These are phyloP conservation scores for Phlebiopsis gigantea DNA, from an alignment of 768 basidiomycete species.

Conservation along the genomic window DNA sequence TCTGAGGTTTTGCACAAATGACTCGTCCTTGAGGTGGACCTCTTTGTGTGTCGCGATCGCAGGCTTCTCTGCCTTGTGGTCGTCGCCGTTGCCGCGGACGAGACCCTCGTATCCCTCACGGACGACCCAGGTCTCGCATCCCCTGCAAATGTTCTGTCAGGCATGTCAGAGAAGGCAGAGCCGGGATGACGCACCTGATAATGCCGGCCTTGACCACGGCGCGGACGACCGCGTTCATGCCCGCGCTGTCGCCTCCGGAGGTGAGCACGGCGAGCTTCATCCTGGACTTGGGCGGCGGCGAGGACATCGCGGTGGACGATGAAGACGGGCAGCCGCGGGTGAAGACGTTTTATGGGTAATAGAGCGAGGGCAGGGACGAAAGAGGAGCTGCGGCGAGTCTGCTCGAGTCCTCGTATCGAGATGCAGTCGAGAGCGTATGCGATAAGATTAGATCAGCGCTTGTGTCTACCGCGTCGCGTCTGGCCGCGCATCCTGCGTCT, in stretches of 20 bases:
- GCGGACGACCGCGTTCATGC: constrained; percentile 95
- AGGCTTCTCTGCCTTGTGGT: constrained; percentile 20
- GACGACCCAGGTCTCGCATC: constrained; percentile 93
- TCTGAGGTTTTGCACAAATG: constrained; percentile 66
- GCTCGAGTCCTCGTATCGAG: constrained; percentile 1
- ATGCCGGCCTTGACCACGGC: constrained; percentile 91
- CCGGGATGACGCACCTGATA: constrained; percentile 53
- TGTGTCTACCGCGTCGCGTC: constrained; percentile 5
- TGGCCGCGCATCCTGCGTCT: not conserved
- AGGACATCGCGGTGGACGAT: constrained; percentile 3
- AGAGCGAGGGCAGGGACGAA: not conserved
- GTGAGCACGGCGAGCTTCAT: constrained; percentile 96
- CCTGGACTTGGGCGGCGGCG: constrained; percentile 4
- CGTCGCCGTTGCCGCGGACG: constrained; percentile 78
- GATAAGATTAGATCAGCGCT: constrained; percentile 6
- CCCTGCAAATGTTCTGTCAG: constrained; percentile 43
- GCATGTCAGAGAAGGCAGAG: not conserved
- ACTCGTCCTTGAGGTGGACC: constrained; percentile 23
- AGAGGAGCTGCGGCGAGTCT: not conserved
- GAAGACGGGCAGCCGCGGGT: not conserved
- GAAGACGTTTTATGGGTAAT: not conserved
- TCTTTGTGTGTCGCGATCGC: constrained; percentile 19
- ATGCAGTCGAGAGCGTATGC: not conserved
- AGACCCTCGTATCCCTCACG: constrained; percentile 99
- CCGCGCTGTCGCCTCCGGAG: constrained; percentile 95